Conservation (phyloP, 2,329 filamentous ascomycete species). For the Pseudocercospora musae region DNA sequence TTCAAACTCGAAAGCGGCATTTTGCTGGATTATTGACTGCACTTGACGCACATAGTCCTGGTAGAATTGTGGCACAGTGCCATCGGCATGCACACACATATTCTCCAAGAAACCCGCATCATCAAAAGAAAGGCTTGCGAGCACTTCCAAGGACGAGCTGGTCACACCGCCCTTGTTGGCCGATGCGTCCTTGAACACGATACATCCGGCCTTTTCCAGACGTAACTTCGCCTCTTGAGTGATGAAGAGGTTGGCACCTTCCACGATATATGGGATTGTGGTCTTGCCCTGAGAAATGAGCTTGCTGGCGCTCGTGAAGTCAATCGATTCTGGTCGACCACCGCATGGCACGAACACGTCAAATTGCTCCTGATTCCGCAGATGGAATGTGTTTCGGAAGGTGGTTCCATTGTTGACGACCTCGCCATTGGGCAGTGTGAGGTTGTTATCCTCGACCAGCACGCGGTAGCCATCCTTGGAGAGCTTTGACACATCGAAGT, state of each 20-base stretch:
- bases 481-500: conserved; percentile 82
- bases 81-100: conserved; percentile 83
- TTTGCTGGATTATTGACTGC: conserved; percentile 84
- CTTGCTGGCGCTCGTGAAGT: conserved; percentile 79
- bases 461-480: conserved; percentile 87
- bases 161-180: conserved; percentile 99
- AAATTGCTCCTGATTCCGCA: conserved; percentile 65
- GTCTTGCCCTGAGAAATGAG: conserved; percentile 88
- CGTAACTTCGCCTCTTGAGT: conserved; percentile 96
- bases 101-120: conserved; percentile 82
- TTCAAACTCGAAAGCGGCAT: conserved; percentile 91
- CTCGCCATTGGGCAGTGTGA: conserved; percentile 85
- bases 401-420: conserved; percentile 83
- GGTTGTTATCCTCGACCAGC: conserved; percentile 83
- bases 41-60: conserved; percentile 87
- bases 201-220: conserved; percentile 89
- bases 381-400: conserved; percentile 97
- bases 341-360: conserved; percentile 95
- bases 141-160: conserved; percentile 91
- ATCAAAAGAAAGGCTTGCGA: conserved; percentile 91
- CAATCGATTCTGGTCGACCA: conserved; percentile 93
- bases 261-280: conserved; percentile 89
- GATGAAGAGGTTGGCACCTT: conserved; percentile 97
- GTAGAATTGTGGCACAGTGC: conserved; percentile 85
- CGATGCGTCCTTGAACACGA: conserved; percentile 95